Conservation (phyloP, 768 basidiomycete species). For the Lepiota venenata region DNA sequence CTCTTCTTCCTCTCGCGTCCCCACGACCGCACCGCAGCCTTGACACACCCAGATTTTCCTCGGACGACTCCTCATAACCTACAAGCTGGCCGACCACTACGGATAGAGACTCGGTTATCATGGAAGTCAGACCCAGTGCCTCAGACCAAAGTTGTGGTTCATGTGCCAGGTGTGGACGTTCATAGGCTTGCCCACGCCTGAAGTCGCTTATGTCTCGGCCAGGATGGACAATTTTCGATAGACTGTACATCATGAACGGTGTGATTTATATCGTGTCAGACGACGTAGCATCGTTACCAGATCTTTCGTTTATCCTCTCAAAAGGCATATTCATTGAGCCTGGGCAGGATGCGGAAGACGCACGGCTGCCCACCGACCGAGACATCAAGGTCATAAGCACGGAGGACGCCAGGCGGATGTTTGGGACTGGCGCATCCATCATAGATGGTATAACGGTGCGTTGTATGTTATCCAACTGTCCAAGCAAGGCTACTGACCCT, state of each 20-base stretch:
- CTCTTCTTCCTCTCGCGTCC: constrained; percentile 10
- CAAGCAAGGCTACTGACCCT: background rate
- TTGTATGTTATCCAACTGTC: constrained; percentile 2
- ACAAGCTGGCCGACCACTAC: constrained; percentile 13
- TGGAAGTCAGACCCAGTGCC: constrained; percentile 42
- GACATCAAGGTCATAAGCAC: constrained; percentile 77
- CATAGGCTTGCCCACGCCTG: background rate
- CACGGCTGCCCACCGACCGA: constrained; percentile 70
- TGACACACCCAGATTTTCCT: background rate
- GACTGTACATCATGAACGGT: constrained; percentile 77
- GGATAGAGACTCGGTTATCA: constrained; percentile 27
- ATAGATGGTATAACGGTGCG: constrained; percentile 76
- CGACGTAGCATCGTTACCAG: constrained; percentile 62
- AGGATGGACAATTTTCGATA: constrained; percentile 93
- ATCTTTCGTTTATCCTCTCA: constrained; percentile 66
- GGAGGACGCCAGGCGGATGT: constrained; percentile 59
- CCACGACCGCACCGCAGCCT: constrained; percentile 7
- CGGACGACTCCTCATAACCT: constrained; percentile 13
- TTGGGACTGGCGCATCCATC: constrained; percentile 68
- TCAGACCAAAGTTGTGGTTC: constrained; percentile 64
- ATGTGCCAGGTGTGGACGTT: constrained; percentile 59
- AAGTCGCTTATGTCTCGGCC: constrained; percentile 7
- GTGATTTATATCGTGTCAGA: constrained; percentile 82
- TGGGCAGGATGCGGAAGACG: constrained; percentile 47
- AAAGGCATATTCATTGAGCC: constrained; percentile 59